These are phyloP conservation scores for Cardamine resedifolia DNA, from an alignment of 345 rosid species.

Conservation along the genomic window DNA sequence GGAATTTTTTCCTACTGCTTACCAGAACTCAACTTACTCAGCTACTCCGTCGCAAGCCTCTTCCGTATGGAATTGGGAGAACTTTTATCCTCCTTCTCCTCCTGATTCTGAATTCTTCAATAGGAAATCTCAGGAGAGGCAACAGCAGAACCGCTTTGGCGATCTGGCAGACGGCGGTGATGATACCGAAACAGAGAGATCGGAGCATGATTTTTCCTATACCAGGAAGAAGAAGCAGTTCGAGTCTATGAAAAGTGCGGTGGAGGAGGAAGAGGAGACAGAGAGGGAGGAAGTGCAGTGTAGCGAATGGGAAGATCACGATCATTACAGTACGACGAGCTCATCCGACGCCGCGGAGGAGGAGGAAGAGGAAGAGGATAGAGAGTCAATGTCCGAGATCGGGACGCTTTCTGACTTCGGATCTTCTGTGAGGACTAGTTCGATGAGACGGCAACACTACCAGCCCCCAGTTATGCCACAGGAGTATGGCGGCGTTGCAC, in stretches of 20 bases:
- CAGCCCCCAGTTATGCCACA: slow-evolving; percentile 18
- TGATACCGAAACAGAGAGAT: slow-evolving; percentile 54
- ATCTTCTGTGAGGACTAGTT: slow-evolving; percentile 42
- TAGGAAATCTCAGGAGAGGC: slow-evolving; percentile 42
- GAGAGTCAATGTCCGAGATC: slow-evolving; percentile 66
- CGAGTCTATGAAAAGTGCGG: slow-evolving; percentile 15
- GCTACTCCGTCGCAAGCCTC: slow-evolving; percentile 86
- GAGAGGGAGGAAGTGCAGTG: slow-evolving; percentile 97
- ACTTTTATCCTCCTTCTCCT: slow-evolving; percentile 92
- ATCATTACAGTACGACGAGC: slow-evolving; percentile 60
- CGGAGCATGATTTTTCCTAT: slow-evolving; percentile 66
- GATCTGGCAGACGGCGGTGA: slow-evolving; percentile 31
- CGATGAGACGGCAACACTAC: slow-evolving; percentile 34
- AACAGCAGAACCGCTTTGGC: slow-evolving; percentile 34
- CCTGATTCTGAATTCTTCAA: slow-evolving; percentile 86
- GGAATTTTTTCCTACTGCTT: slow-evolving; percentile 65
- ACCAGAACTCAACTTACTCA: slow-evolving; percentile 68
- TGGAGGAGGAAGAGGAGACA: slow-evolving; percentile 48
- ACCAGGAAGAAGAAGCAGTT: slow-evolving; percentile 31
- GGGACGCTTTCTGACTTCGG: slow-evolving; percentile 67
- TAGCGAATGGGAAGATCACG: slow-evolving; percentile 94
- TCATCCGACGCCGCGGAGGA: slow-evolving; percentile 56
- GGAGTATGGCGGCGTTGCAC: slow-evolving; percentile 28
- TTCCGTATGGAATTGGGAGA: slow-evolving; percentile 98
- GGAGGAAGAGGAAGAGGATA: slow-evolving; percentile 51